These are phyloP conservation scores for Tardiomyces blankii DNA, from an alignment of 1,139 yeast species.

Conservation along the genomic window DNA sequence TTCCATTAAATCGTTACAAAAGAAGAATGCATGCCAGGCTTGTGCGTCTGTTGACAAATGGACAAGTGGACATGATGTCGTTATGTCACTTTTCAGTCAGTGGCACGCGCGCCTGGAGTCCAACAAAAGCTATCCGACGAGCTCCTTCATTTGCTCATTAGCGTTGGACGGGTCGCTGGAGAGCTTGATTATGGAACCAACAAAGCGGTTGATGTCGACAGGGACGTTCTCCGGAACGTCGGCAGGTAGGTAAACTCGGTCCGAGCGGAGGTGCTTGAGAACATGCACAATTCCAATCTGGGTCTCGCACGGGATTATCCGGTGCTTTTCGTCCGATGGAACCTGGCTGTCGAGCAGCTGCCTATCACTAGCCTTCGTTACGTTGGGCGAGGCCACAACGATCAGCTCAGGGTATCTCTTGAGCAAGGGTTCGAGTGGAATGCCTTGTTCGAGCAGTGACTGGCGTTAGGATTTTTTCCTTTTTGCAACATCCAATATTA, in stretches of 20 bases:
- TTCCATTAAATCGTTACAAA: too few relatives aligned
- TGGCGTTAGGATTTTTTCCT: neutral
- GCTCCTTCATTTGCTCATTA: neutral
- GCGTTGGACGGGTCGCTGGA: neutral
- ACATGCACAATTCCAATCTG: conserved; percentile 20
- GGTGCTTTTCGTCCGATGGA: conserved; percentile 6
- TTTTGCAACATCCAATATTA: too few relatives aligned
- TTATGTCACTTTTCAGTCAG: too few relatives aligned
- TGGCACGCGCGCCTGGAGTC: too few relatives aligned
- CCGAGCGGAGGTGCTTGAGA: conserved; percentile 20
- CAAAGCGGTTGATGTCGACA: conserved; percentile 14
- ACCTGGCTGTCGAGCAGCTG: neutral
- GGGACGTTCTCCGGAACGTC: conserved; percentile 9
- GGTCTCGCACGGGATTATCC: conserved; percentile 21
- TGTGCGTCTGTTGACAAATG: too few relatives aligned
- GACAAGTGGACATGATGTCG: too few relatives aligned
- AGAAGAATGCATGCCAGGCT: too few relatives aligned
- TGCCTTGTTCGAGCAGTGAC: neutral
- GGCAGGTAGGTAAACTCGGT: conserved; percentile 16
- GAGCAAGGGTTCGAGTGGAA: conserved; percentile 6
- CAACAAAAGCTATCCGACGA: neutral
- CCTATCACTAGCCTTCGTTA: conserved; percentile 6
- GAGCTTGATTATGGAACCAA: neutral
- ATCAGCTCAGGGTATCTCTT: conserved; percentile 16
- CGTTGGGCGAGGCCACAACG: conserved; percentile 16